Evolutionary conservation across 805 yeast species (phyloP).

Genomic region (Starmerella riodocensis): DNA sequence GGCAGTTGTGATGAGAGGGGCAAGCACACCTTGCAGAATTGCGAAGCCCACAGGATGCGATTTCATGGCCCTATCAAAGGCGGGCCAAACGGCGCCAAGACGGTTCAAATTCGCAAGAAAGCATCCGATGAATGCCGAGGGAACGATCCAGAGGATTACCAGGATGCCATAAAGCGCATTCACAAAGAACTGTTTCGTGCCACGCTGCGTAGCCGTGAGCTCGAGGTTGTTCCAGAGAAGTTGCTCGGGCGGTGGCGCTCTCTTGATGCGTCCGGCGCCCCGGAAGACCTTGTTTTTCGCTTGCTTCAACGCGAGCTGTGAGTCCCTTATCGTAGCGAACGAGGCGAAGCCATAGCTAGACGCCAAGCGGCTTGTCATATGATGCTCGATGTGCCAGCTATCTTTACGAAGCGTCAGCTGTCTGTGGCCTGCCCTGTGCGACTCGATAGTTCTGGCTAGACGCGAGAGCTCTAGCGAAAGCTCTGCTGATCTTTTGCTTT

Average conservation of each 20-base stretch:
- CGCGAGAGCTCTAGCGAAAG: neutral
- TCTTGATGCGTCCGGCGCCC: conserved; percentile 2
- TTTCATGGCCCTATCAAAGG: conserved; percentile 24
- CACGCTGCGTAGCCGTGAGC: conserved; percentile 22
- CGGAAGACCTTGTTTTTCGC: conserved; percentile 19
- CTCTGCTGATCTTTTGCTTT: neutral
- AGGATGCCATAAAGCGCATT: conserved; percentile 24
- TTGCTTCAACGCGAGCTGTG: neutral
- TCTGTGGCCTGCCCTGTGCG: neutral
- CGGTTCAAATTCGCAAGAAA: conserved; percentile 29
- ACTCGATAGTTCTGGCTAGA: neutral
- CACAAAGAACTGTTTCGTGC: conserved; percentile 26
- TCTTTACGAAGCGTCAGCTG: neutral
- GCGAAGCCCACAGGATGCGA: conserved; percentile 23
- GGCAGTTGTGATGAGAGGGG: conserved; percentile 27
- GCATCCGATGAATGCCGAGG: conserved; percentile 32
- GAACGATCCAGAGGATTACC: conserved; percentile 29
- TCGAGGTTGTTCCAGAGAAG: conserved; percentile 29
- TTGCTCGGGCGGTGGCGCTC: conserved; percentile 29
- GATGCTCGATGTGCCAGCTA: neutral
- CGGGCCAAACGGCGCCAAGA: conserved; percentile 29
- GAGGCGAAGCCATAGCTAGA: conserved; percentile 28
- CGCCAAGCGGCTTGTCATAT: neutral
- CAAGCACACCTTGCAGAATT: conserved; percentile 30
- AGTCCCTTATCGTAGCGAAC: conserved; percentile 12